Base-by-base conservation (phyloP, 345 rosid genomes). In the Linum lewisii region DNA sequence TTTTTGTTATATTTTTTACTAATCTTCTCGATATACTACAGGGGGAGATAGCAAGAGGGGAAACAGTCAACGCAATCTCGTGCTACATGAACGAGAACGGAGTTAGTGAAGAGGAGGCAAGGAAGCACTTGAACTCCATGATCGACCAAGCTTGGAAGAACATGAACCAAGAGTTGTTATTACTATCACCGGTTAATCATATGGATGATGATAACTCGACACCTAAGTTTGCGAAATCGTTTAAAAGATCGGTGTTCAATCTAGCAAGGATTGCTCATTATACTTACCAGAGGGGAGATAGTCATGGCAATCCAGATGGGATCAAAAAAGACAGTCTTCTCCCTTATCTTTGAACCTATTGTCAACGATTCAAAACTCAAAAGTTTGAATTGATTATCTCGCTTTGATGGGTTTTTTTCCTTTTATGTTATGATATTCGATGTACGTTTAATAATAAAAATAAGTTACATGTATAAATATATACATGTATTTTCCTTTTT, bases 1-100 rank as follows among this genome's bases (percentile, higher is more conserved):
- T 5, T 34, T 11, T 0, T 5, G 38, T 34, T 6, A 26, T 26
- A 26, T 2, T 26, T 29, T 5, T 29, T 29, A 29, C 47, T 5
- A 1, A 38, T 38, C 16, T 11, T 42, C 14, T 42, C 34, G 1
- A 25, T 20, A 0, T 9, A 4, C 0, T 34, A 18, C 70, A 81
- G 83, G 78, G 67, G 10, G 86, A 81, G 60, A 13, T 74, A 5
- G 71, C 63, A 34, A 71, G 66, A 21, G 81, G 83, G 10, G 75
- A 74, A 42, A 67, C 65, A 2, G 61, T 61, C 4, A 82, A 61
- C 36, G 52, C 77, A 3, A 59, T 79, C 2, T 14, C 36, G 1
- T 82, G 76, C 36, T 77, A 65, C 71, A 82, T 73, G 69, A 21
- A 58, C 1, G 73, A 74, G 49, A 62, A 25, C 3, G 73, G 80